phyloP scores from a whole-genome alignment of 805 yeast genomes.

The Suhomyces vadensis region DNA sequence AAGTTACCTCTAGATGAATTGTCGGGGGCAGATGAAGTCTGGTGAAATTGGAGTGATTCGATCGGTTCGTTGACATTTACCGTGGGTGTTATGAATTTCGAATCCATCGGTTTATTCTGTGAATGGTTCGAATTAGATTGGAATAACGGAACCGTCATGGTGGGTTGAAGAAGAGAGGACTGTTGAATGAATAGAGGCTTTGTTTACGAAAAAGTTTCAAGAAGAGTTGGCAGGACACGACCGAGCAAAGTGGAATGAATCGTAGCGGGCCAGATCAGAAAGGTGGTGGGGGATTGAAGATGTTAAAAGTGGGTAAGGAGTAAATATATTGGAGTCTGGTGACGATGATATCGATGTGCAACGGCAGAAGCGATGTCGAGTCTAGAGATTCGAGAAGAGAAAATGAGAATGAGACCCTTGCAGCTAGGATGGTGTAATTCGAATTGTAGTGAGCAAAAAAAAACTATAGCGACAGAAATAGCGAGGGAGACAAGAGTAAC shows the following conservation, averaged over 20 bases:
- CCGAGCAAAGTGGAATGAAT: too few species aligned
- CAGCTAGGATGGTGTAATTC: too few species aligned
- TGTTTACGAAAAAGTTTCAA: constrained; percentile 7
- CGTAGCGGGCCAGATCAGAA: too few species aligned
- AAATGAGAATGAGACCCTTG: too few species aligned
- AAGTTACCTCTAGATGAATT: constrained; percentile 19
- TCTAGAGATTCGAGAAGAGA: too few species aligned
- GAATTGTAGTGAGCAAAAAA: too few species aligned
- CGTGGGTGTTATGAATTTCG: constrained; percentile 35
- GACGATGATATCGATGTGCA: too few species aligned
- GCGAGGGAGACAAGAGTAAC: too few species aligned
- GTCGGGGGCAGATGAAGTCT: constrained; percentile 15
- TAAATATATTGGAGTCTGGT: too few species aligned
- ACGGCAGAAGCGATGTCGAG: too few species aligned
- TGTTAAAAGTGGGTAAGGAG: too few species aligned
- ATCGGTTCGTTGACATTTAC: constrained; percentile 27
- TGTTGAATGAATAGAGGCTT: background rate
- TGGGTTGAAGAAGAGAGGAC: background rate
- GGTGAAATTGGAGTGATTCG: constrained; percentile 24
- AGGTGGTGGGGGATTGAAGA: background rate
- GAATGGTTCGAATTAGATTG: constrained; percentile 2
- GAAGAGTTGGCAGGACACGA: constrained; percentile 5
- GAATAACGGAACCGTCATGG: constrained; percentile 7
- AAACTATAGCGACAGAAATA: too few species aligned
- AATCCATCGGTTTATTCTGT: constrained; percentile 1